phyloP scores from a whole-genome alignment of 495 filamentous ascomycete genomes.

The Halenospora varia region DNA sequence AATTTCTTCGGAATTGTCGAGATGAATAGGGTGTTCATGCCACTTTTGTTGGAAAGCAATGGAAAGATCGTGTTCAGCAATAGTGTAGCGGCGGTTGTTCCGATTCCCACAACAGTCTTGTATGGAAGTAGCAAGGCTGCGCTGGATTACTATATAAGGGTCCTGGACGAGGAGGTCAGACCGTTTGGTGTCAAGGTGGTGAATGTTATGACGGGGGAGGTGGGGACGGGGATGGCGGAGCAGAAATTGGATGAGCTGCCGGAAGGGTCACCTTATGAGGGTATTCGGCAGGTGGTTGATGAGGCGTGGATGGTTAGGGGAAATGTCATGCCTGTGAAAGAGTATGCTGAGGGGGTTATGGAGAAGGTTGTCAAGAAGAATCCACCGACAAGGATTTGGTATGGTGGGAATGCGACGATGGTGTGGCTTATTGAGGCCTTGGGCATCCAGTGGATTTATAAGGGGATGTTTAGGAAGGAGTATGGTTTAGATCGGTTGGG shows the following conservation, averaged over 20 bases:
- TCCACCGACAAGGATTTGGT: background rate
- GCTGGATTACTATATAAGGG: background rate
- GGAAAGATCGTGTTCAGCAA: background rate
- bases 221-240: background rate
- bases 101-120: background rate
- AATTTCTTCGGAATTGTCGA: background rate
- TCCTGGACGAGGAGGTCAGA: background rate
- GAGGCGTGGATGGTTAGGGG: background rate
- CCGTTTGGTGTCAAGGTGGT: background rate
- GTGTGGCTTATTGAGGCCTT: too few relatives aligned
- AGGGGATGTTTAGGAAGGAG: too few relatives aligned
- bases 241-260: background rate
- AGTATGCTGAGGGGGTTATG: background rate
- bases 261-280: background rate
- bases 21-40: background rate
- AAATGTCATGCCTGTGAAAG: background rate
- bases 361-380: background rate
- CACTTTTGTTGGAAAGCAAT: background rate
- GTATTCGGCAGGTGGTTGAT: background rate
- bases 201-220: background rate
- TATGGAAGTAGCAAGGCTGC: background rate
- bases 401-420: background rate
- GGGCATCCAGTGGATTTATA: too few relatives aligned
- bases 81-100: too few relatives aligned
- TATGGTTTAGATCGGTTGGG: too few relatives aligned